A percentile compares a stretch with the other conserved stretches of the same genome.
phyloP scores from a whole-genome alignment of 768 basidiomycete genomes.

The Tricholoma bakamatsutake region DNA sequence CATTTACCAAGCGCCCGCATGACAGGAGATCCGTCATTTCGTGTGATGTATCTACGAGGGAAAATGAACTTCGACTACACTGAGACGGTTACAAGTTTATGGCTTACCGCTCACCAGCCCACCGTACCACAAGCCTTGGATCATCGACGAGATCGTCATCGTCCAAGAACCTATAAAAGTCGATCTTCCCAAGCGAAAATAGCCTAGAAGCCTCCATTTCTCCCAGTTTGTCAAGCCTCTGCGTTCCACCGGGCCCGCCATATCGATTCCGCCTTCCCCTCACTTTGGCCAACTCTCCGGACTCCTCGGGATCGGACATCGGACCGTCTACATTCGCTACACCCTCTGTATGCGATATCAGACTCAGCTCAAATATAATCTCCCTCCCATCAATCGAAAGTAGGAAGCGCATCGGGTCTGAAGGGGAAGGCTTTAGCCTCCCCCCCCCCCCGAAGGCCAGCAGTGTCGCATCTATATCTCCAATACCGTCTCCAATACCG shows the following conservation, averaged over 20 bases:
- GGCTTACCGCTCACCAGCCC: slow-evolving; percentile 61
- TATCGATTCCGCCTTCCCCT: slow-evolving; percentile 20
- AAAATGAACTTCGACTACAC: neutral
- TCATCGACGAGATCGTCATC: slow-evolving; percentile 58
- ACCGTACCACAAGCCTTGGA: slow-evolving; percentile 66
- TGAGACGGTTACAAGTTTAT: neutral
- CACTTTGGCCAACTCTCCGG: slow-evolving; percentile 7
- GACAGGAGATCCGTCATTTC: slow-evolving; percentile 65
- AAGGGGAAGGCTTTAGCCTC: slow-evolving; percentile 48
- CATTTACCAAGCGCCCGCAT: slow-evolving; percentile 70
- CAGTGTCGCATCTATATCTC: slow-evolving; percentile 11
- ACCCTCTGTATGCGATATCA: slow-evolving; percentile 35
- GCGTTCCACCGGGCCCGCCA: slow-evolving; percentile 13
- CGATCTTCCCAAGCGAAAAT: slow-evolving; percentile 59
- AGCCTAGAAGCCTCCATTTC: slow-evolving; percentile 47
- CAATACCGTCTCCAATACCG: slow-evolving; percentile 10
- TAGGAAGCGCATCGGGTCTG: slow-evolving; percentile 58
- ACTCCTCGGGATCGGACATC: slow-evolving; percentile 13
- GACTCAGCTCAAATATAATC: slow-evolving; percentile 70
- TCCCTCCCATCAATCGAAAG: slow-evolving; percentile 55
- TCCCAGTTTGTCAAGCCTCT: slow-evolving; percentile 29
- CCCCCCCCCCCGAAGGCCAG: slow-evolving; percentile 45
- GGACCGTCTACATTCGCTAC: slow-evolving; percentile 7
- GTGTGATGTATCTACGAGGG: slow-evolving; percentile 65
- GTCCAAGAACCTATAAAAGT: slow-evolving; percentile 59